Base-by-base conservation (phyloP, 495 filamentous ascomycete species). In the Neurospora hispaniola region DNA sequence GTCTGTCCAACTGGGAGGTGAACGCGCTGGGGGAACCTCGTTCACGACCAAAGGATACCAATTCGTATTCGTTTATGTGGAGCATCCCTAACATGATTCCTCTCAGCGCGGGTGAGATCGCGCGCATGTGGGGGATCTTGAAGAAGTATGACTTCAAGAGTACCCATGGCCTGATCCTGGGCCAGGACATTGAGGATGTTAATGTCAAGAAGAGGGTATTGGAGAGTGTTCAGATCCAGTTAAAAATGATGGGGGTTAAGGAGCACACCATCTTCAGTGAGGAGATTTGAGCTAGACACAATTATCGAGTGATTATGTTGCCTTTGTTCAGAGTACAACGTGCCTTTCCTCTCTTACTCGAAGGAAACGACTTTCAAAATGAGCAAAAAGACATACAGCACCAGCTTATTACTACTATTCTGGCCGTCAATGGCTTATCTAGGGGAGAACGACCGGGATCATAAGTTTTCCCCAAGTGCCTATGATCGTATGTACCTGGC, bases 31-130 rank as follows among this genome's bases (percentile, higher is more conserved):
- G 81, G 3, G 73, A 59, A 43, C 68, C 75, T 74, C 80, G 85
- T 42, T 74, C 83, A 16, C 83, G 90, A 31, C 86, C 84, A 5
- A 73, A 80, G 7, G 89, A 87, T 1, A 87, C 89, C 71, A 89
- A 86, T 9, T 87, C 84, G 46, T 95, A 87, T 79, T 78, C 88
- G 5, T 94, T 95, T 81, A 90, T 92, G 89, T 94, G 90, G 89
- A 90, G 88, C 23, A 90, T 91, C 76, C 92, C 92, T 4, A 94
- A 95, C 78, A 89, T 91, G 87, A 93, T 94, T 23, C 92, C 92
- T 0, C 85, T 94, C 5, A 75, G 84, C n/a, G 85, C 89, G 4
- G 76, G 81, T 20, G 86, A 86, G 77, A 84, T 92, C 46, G 74
- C 80, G 71, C 77, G 77, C 35, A 89, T 89, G 84, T 90, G 84